These are phyloP conservation scores for Przewalskia tangutica DNA, from an alignment of 257 asterid genomes.

Conservation along the genomic window DNA sequence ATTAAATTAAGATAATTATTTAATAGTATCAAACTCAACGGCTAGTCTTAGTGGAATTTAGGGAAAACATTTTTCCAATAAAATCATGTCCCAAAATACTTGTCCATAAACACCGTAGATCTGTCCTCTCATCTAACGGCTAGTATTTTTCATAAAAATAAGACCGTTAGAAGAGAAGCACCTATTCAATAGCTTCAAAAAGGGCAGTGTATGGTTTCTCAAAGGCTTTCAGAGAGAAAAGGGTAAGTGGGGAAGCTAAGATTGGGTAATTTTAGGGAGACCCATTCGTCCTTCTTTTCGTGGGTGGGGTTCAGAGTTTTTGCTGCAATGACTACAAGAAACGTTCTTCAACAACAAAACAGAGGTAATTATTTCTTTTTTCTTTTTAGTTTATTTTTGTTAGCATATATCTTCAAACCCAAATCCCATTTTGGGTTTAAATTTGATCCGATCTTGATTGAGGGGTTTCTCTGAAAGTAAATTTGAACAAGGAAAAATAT, in stretches of 20 bases:
- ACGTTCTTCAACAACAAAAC: conserved; percentile 44
- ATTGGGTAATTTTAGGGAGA: background rate
- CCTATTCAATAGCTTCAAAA: conserved; percentile 31
- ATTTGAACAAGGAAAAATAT: no score
- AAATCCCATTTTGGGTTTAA: background rate
- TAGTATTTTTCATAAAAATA: conserved; percentile 10
- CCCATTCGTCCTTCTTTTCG: background rate
- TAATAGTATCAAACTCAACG: background rate
- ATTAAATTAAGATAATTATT: background rate
- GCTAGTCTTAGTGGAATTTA: background rate
- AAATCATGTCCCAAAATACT: no score
- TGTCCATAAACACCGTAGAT: conserved; percentile 28
- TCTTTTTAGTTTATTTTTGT: background rate
- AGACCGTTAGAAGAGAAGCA: conserved; percentile 49
- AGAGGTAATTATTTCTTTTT: conserved; percentile 24
- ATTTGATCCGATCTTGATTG: background rate
- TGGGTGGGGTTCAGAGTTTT: background rate
- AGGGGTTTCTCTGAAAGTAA: no score
- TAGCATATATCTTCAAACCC: background rate
- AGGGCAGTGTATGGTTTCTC: conserved; percentile 3
- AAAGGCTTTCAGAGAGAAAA: background rate
- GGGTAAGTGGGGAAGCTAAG: background rate
- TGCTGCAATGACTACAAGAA: conserved; percentile 52
- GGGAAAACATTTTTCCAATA: no score
- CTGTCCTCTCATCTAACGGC: conserved; percentile 28